Percentiles rank a stretch among this genome's conserved stretches.
Conservation (phyloP, 1,284 basidiomycete genomes). For the Caloboletus inedulis region DNA sequence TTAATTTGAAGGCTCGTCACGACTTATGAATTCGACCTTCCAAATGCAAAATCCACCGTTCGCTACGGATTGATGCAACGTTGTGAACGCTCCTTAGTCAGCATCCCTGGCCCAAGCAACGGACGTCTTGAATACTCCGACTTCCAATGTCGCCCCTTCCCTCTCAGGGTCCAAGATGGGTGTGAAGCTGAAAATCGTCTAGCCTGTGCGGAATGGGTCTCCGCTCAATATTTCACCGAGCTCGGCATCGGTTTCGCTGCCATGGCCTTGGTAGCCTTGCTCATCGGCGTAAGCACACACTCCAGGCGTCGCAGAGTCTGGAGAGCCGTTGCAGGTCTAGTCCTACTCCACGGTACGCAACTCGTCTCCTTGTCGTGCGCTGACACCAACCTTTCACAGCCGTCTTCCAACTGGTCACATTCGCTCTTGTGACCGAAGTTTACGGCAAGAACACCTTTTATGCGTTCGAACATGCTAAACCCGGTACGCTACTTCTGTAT, state of each 20-base stretch:
- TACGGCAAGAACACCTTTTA: conserved; percentile 47
- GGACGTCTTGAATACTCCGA: conserved; percentile 50
- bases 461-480: conserved; percentile 54
- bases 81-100: conserved; percentile 53
- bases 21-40: conserved; percentile 39
- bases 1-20: conserved; percentile 54
- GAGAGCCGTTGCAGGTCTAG: conserved; percentile 63
- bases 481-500: conserved; percentile 44
- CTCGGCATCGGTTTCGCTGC: conserved; percentile 61
- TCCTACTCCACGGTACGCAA: conserved; percentile 55
- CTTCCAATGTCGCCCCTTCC: conserved; percentile 64
- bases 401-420: conserved; percentile 57
- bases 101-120: conserved; percentile 46
- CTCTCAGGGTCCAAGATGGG: conserved; percentile 52
- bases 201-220: conserved; percentile 69
- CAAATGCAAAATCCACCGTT: conserved; percentile 46
- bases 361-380: not conserved
- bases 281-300: conserved; percentile 69
- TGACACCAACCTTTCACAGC: conserved; percentile 37
- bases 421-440: conserved; percentile 62
- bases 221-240: conserved; percentile 61
- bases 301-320: conserved; percentile 70
- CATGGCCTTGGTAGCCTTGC: conserved; percentile 53
- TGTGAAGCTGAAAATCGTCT: conserved; percentile 60
- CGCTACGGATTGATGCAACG: conserved; percentile 57